A percentile compares a stretch with the other conserved stretches of the same genome.
Conservation (phyloP, 2,329 filamentous ascomycete species). For the Neofusicoccum parvum region DNA sequence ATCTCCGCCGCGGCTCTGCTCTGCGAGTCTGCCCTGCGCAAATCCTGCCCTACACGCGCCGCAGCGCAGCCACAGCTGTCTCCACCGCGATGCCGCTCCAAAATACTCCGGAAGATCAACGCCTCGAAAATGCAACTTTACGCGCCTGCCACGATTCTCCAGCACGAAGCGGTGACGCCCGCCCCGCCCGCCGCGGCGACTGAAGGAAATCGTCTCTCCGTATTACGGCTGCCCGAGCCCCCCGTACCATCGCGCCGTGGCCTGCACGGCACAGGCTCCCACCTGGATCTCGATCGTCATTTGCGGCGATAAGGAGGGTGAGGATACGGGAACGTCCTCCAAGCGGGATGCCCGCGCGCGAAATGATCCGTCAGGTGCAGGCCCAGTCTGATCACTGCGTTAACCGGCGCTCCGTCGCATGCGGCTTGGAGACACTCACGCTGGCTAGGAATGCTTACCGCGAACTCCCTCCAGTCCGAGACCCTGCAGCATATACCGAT, state of each 20-base stretch:
- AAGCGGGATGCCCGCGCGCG: conserved; percentile 39
- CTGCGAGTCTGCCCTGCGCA: conserved; percentile 2
- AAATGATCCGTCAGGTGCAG: conserved; percentile 44
- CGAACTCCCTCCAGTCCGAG: conserved; percentile 40
- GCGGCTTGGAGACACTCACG: conserved; percentile 28
- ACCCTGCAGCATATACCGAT: conserved; percentile 41
- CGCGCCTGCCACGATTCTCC: not conserved
- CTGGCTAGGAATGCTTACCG: conserved; percentile 36
- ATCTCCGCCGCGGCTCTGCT: not conserved
- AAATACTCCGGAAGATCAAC: conserved; percentile 13
- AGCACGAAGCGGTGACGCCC: not conserved
- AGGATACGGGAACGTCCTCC: conserved; percentile 28
- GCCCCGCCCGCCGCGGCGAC: not conserved
- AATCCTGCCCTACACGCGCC: not conserved
- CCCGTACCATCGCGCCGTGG: not conserved
- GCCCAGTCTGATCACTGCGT: conserved; percentile 36
- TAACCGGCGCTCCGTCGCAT: conserved; percentile 26
- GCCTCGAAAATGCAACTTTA: not conserved
- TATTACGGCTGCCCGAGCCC: not conserved
- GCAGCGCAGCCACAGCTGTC: not conserved
- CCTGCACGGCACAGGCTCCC: not conserved
- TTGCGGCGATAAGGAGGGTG: not conserved
- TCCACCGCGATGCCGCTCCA: not conserved
- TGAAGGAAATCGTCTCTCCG: not conserved
- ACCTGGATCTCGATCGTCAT: no score